Conservation (phyloP, 2,329 filamentous ascomycete genomes). For the Beauveria rudraprayagi region DNA sequence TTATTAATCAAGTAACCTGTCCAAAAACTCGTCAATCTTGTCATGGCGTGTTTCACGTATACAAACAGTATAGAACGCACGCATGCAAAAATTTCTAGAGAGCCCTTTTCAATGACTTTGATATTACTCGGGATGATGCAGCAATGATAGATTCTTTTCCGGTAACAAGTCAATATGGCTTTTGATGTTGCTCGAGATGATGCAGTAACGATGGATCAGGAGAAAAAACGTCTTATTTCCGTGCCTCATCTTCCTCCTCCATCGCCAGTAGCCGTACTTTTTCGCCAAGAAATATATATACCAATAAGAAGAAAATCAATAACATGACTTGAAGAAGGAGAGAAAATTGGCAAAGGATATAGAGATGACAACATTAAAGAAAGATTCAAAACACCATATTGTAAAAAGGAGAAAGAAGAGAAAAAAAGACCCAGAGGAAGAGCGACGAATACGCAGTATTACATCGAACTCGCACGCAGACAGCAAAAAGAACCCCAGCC, state of each 20-base stretch:
- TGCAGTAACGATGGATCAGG: not conserved
- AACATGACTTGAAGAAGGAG: not conserved
- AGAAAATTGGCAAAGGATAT: not conserved
- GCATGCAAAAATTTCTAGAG: no score
- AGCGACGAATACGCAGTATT: not conserved
- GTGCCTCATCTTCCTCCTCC: not conserved
- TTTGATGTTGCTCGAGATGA: no score
- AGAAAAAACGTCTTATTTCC: not conserved
- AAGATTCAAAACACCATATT: not conserved
- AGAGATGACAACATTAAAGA: not conserved
- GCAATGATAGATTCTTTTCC: not conserved
- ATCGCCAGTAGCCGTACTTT: not conserved
- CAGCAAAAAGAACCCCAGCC: not conserved
- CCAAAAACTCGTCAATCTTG: not conserved
- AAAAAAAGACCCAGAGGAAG: not conserved
- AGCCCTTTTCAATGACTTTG: no score
- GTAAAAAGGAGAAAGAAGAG: not conserved
- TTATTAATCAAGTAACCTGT: not conserved
- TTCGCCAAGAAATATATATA: constrained; percentile 1
- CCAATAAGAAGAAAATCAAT: not conserved
- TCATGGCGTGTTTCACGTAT: not conserved
- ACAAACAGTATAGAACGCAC: no score
- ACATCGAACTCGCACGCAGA: not conserved
- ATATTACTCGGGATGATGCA: no score
- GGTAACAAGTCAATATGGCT: no score